Evolutionary conservation across 2,329 filamentous ascomycete species (phyloP), one percentile per base, ranked within the genome.

Genomic region (Venturia asperata): DNA sequence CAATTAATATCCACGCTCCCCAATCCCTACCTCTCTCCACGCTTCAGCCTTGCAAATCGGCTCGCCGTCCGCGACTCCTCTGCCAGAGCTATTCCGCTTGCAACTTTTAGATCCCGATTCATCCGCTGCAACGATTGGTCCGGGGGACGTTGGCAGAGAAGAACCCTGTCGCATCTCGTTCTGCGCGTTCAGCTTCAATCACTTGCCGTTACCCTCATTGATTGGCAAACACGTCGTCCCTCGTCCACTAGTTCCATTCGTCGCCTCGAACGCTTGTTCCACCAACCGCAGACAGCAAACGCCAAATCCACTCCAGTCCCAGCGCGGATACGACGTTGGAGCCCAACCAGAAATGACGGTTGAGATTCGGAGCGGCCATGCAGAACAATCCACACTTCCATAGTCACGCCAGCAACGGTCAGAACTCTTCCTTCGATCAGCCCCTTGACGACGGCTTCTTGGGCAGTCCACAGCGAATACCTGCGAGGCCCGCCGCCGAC

Each of bases 361-460:
- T 37, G 27, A 58, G 52, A 34, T 21, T 58, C 27, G 21, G 47
- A 27, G 47, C 47, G 37, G 52, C 52, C 52, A 58, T 58, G 61
- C 42, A 47, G 61, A 63, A 63, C 61, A 43, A 24, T 49, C 21
- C 42, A 43, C 43, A 41, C 45, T 63, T 55, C 61, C 42, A 34
- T 27, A 63, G 34, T 37, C 43, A 63, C 27, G 43, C 43, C 43
- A 43, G 39, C 21, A 43, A 62, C 60, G 21, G 43, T 37, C 37
- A 17, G 10, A 62, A 24, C 37, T 34, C 39, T 43, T 21, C 39
- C 37, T 34, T n/a, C 19, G 34, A 62, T 27, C 34, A n/a, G n/a
- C 37, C 34, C 56, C 30, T 39, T 15, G 34, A 62, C 37, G 34
- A 62, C 19, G 19, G n/a, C 9, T 27, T 27, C 45, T 21, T 47